Conservation (phyloP, 306 rosid species). For the Prunus davidiana region DNA sequence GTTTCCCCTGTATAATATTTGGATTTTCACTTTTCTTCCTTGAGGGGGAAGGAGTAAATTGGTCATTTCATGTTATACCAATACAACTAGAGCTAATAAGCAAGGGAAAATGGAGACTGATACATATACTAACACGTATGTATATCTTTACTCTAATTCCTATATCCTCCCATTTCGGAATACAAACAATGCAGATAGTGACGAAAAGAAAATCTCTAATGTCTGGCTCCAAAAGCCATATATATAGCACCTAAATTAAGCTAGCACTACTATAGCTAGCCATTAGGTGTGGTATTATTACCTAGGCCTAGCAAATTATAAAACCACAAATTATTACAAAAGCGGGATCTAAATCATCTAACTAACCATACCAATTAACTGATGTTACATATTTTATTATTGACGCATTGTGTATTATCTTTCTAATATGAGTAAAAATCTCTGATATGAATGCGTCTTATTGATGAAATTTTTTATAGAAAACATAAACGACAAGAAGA, state of each 20-base stretch:
- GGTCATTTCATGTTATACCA: background rate
- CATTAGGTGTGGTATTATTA: background rate
- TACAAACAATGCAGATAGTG: background rate
- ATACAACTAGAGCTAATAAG: background rate
- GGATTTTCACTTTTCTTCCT: background rate
- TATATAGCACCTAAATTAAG: background rate
- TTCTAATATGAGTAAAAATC: too few species aligned
- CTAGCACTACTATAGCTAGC: background rate
- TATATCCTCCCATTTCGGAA: background rate
- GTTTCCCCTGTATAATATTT: background rate
- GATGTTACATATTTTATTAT: too few species aligned
- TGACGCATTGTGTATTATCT: too few species aligned
- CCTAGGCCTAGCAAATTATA: background rate
- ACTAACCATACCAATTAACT: too few species aligned
- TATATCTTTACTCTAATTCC: background rate
- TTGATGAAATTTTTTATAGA: too few species aligned
- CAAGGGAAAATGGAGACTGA: too few species aligned
- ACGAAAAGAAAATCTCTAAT: background rate
- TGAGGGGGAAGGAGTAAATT: background rate
- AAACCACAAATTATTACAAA: background rate
- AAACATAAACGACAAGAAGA: too few species aligned
- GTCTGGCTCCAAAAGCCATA: background rate
- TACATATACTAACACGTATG: background rate
- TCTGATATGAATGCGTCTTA: too few species aligned
- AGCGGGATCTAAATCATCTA: too few species aligned